Percentiles rank a stretch among this genome's conserved stretches.
phyloP scores from a whole-genome alignment of 148 eudicot species.

The Rhododendron kiyosumense region DNA sequence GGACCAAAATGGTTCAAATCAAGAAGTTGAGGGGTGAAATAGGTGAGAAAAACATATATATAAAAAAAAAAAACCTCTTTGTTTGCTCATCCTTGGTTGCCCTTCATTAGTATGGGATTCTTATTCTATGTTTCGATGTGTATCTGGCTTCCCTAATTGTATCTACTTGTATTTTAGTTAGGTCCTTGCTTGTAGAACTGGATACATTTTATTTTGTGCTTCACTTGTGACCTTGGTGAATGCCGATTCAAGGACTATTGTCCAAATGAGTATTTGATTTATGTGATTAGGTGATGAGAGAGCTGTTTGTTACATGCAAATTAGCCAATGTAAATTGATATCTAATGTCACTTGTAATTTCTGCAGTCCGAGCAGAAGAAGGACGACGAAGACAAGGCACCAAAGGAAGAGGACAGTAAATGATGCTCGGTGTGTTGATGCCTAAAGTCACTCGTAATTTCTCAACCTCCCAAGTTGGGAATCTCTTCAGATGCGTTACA shows the following conservation, averaged over 20 bases:
- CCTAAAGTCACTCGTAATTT: background rate
- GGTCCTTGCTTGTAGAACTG: background rate
- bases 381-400: conserved; percentile 63
- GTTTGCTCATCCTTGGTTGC: background rate
- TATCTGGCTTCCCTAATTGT: background rate
- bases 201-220: background rate
- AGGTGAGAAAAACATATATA: too few species aligned
- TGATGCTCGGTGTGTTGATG: conserved; percentile 10
- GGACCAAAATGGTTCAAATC: too few species aligned
- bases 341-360: background rate
- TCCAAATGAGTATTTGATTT: background rate
- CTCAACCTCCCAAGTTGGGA: conserved; percentile 25
- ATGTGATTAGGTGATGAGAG: background rate
- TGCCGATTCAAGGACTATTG: background rate
- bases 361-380: conserved; percentile 51
- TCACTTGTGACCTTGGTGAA: background rate
- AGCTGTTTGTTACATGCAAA: background rate
- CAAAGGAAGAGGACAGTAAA: conserved; percentile 61
- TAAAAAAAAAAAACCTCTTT: background rate
- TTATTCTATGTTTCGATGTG: background rate
- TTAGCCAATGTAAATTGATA: background rate
- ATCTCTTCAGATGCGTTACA: background rate
- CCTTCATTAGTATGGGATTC: background rate
- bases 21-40: too few species aligned
- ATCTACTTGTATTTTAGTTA: background rate